These are phyloP conservation scores for Cardamine occulta DNA, from an alignment of 345 rosid genomes.

Conservation along the genomic window DNA sequence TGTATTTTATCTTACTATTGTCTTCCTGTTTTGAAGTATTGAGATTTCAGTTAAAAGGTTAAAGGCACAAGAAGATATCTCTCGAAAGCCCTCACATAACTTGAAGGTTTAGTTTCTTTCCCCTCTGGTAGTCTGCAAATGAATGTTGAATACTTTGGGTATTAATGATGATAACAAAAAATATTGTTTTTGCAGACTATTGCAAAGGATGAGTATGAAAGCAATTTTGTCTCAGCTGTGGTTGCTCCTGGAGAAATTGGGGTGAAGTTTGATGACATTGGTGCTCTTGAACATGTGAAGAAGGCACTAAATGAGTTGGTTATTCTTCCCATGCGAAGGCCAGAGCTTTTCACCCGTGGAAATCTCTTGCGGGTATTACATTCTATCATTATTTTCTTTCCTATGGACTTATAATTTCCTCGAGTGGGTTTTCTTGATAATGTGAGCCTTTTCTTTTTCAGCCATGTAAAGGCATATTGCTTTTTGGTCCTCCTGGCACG, in stretches of 20 bases:
- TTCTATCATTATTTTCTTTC: slow-evolving; percentile 1
- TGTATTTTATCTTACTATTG: slow-evolving; percentile 38
- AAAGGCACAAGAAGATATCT: slow-evolving; percentile 74
- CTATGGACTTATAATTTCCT: slow-evolving; percentile 23
- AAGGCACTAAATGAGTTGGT: slow-evolving; percentile 91
- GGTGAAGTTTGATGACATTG: slow-evolving; percentile 87
- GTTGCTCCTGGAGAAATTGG: slow-evolving; percentile 96
- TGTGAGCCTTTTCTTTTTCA: slow-evolving; percentile 42
- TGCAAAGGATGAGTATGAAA: slow-evolving; percentile 92
- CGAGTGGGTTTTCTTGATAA: not conserved
- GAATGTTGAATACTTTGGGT: slow-evolving; percentile 22
- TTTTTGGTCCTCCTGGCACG: slow-evolving; percentile 99
- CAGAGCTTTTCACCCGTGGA: slow-evolving; percentile 89
- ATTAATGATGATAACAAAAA: slow-evolving; percentile 35
- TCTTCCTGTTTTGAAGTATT: slow-evolving; percentile 64
- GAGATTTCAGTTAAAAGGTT: slow-evolving; percentile 78
- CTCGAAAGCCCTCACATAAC: slow-evolving; percentile 71
- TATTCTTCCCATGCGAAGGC: slow-evolving; percentile 98
- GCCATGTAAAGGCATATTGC: slow-evolving; percentile 99
- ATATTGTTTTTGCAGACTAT: slow-evolving; percentile 58
- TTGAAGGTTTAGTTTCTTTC: slow-evolving; percentile 63
- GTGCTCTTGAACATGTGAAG: slow-evolving; percentile 97
- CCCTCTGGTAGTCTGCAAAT: not conserved
- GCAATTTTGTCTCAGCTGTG: slow-evolving; percentile 84
- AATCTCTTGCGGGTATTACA: slow-evolving; percentile 81